Evolutionary conservation across 2,329 filamentous ascomycete genomes (phyloP).

Genomic region (Domatiomyces catenatus): DNA sequence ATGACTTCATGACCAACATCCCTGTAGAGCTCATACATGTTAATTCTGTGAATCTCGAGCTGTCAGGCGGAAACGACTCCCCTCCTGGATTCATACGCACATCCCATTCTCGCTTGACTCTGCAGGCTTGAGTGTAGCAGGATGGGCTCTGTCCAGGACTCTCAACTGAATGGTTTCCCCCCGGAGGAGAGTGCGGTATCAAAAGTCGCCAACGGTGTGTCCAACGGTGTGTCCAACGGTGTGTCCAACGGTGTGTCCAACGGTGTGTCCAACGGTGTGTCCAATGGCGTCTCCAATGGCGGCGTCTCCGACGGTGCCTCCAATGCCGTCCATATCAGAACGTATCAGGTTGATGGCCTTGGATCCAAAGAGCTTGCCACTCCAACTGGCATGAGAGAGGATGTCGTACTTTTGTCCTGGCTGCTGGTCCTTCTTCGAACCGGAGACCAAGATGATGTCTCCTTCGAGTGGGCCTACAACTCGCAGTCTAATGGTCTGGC

Average conservation of each 20-base stretch:
- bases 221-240: background rate
- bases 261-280: background rate
- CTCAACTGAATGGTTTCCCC: background rate
- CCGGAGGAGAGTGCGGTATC: background rate
- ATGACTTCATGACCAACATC: background rate
- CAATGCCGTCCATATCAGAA: slow-evolving; percentile 9
- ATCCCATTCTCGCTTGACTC: background rate
- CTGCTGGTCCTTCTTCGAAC: slow-evolving; percentile 30
- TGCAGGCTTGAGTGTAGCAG: background rate
- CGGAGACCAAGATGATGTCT: slow-evolving; percentile 24
- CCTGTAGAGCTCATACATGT: background rate
- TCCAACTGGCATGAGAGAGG: slow-evolving; percentile 26
- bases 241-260: background rate
- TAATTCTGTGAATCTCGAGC: background rate
- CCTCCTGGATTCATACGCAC: background rate
- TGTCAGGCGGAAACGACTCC: background rate
- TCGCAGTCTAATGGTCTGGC: slow-evolving; percentile 5
- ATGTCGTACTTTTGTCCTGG: slow-evolving; percentile 31
- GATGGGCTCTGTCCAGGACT: slow-evolving; percentile 3
- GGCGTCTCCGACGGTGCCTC: background rate
- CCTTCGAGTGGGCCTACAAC: slow-evolving; percentile 28
- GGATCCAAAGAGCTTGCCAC: slow-evolving; percentile 15
- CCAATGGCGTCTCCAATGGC: background rate
- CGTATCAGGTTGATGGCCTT: slow-evolving; percentile 21
- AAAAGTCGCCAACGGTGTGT: background rate